These are phyloP conservation scores for Cytospora schulzeri DNA, from an alignment of 2,329 filamentous ascomycete species.

Conservation along the genomic window DNA sequence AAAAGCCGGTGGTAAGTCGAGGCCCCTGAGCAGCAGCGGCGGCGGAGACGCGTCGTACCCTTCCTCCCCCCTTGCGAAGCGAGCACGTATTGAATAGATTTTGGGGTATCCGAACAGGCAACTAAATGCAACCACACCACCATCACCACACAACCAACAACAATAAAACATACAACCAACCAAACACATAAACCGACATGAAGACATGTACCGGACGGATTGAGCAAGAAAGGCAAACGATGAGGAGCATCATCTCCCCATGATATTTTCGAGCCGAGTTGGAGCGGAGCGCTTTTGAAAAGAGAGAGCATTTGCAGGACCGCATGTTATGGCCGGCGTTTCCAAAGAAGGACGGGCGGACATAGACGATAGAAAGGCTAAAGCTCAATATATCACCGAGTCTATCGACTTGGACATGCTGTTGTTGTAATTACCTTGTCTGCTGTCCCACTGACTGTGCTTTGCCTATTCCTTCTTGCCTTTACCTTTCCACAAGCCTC, in stretches of 20 bases:
- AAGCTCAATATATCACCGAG: slow-evolving; percentile 22
- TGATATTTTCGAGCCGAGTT: slow-evolving; percentile 2
- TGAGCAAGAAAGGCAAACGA: not conserved
- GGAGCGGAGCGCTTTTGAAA: not conserved
- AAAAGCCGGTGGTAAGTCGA: slow-evolving; percentile 28
- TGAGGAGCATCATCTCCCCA: slow-evolving; percentile 8
- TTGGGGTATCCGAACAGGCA: slow-evolving; percentile 23
- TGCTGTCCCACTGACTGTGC: slow-evolving; percentile 9
- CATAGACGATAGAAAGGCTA: slow-evolving; percentile 26
- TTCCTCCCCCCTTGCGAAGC: slow-evolving; percentile 26
- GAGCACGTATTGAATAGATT: slow-evolving; percentile 28
- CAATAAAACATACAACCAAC: not conserved
- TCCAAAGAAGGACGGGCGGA: not conserved
- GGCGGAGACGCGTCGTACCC: slow-evolving; percentile 8
- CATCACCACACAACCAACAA: not conserved
- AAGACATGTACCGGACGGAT: not conserved
- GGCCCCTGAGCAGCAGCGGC: slow-evolving; percentile 26
- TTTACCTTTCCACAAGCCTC: too few species aligned
- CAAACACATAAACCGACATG: not conserved
- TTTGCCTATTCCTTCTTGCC: not conserved
- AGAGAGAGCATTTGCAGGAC: slow-evolving; percentile 2
- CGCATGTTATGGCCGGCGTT: slow-evolving; percentile 21
- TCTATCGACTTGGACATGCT: slow-evolving; percentile 16
- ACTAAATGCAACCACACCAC: slow-evolving; percentile 8
- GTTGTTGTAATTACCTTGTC: slow-evolving; percentile 4